These are phyloP conservation scores for Cryphonectria carpinicola DNA, from an alignment of 2,329 filamentous ascomycete genomes.

Conservation along the genomic window DNA sequence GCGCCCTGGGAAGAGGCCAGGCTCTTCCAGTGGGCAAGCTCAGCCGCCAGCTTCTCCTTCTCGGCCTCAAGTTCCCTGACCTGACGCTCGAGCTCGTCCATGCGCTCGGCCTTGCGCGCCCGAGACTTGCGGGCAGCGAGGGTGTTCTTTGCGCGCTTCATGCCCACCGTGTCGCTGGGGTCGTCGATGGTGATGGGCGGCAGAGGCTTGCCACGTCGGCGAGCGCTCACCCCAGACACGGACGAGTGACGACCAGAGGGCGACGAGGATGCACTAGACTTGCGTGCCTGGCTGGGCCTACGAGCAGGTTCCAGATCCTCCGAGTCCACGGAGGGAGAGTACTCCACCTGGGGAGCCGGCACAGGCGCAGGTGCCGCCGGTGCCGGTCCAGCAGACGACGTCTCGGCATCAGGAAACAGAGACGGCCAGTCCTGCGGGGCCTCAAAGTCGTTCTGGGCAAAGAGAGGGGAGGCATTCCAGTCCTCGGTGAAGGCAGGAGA, in stretches of 20 bases:
- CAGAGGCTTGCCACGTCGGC: constrained; percentile 79
- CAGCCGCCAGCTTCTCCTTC: constrained; percentile 7
- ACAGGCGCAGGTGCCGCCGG: constrained; percentile 28
- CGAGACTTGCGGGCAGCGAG: constrained; percentile 92
- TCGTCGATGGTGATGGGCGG: constrained; percentile 79
- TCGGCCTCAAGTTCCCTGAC: constrained; percentile 68
- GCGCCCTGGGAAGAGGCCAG: constrained; percentile 48
- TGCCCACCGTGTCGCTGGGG: constrained; percentile 71
- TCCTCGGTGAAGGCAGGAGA: constrained; percentile 74
- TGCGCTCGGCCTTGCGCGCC: constrained; percentile 77
- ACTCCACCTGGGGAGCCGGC: constrained; percentile 36
- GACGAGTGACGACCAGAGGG: constrained; percentile 64
- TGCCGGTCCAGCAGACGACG: constrained; percentile 25
- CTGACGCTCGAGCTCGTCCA: constrained; percentile 74
- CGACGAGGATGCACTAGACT: constrained; percentile 52
- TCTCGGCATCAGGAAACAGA: constrained; percentile 65
- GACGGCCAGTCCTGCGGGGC: constrained; percentile 68
- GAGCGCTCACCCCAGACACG: constrained; percentile 69
- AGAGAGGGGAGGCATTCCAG: constrained; percentile 80
- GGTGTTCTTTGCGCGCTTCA: constrained; percentile 94
- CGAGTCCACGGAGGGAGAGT: constrained; percentile 48
- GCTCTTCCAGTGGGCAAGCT: constrained; percentile 68
- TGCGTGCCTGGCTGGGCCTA: constrained; percentile 48
- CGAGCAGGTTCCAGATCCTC: constrained; percentile 55
- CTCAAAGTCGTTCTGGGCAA: constrained; percentile 63